phyloP scores from a whole-genome alignment of 2,329 filamentous ascomycete species.

The Fusarium fujikuroi region DNA sequence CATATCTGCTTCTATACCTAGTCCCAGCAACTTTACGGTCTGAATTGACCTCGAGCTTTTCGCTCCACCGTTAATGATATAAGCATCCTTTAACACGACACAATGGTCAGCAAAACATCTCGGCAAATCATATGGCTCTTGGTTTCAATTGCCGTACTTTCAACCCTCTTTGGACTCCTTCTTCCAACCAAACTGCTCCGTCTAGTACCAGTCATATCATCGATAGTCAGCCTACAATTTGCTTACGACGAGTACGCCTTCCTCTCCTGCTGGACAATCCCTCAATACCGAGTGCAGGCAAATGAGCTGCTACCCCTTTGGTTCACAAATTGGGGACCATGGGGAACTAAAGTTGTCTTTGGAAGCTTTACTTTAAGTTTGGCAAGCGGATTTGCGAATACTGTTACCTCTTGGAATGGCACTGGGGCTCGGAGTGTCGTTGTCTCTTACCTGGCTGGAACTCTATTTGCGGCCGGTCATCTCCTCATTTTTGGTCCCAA shows the following conservation, averaged over 20 bases:
- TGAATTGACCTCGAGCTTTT: no score
- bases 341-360: neutral
- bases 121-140: neutral
- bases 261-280: neutral
- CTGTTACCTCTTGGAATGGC: neutral
- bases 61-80: accelerated
- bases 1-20: accelerated
- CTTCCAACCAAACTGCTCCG: neutral
- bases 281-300: neutral
- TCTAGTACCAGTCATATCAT: neutral
- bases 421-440: neutral
- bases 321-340: neutral
- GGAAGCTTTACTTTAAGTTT: neutral
- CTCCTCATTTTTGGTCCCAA: accelerated
- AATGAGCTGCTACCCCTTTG: neutral
- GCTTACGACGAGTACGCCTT: neutral
- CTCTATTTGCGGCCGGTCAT: neutral
- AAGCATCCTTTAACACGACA: neutral
- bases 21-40: neutral
- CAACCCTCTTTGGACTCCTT: neutral
- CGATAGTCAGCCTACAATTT: neutral
- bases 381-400: neutral
- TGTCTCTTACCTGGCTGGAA: neutral
- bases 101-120: neutral
- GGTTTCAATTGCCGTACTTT: accelerated